These are phyloP conservation scores for Wallacemonas collosoma DNA, from an alignment of 208 protist species.

Conservation along the genomic window DNA sequence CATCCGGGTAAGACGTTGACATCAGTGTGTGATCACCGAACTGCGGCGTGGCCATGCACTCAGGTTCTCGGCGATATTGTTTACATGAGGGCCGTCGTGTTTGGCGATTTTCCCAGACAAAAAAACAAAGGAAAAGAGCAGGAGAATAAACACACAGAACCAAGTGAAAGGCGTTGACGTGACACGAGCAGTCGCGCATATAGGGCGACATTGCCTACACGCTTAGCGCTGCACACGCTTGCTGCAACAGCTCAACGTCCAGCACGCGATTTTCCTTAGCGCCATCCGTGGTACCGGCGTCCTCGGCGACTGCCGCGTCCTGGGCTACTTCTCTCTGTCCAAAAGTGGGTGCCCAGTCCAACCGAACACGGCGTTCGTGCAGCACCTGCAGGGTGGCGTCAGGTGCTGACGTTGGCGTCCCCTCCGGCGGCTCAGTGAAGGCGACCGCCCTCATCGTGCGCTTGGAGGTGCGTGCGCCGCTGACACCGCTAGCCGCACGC, in stretches of 20 bases:
- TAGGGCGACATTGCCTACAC: not conserved
- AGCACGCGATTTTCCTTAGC: not conserved
- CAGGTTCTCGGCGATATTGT: not conserved
- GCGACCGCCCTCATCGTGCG: not conserved
- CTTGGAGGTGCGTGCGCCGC: not conserved
- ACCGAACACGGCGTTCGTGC: not conserved
- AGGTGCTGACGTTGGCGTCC: not conserved
- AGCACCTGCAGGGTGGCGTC: not conserved
- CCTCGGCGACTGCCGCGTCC: not conserved
- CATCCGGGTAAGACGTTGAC: too few relatives aligned
- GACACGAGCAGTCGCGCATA: too few relatives aligned
- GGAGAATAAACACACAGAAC: too few relatives aligned
- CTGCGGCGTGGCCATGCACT: too few relatives aligned
- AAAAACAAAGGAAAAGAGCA: too few relatives aligned
- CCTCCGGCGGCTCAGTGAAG: not conserved
- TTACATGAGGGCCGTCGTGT: not conserved
- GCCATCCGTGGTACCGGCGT: not conserved
- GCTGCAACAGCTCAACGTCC: slow-evolving; percentile 4
- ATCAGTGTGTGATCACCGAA: too few relatives aligned
- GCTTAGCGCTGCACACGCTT: slow-evolving; percentile 8
- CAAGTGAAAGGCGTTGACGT: too few relatives aligned
- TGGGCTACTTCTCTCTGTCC: not conserved
- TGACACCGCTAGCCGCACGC: too few relatives aligned
- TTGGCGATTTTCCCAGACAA: not conserved
- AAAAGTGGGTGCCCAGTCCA: slow-evolving; percentile 11